Percentiles rank a stretch among this genome's conserved stretches.
Conservation (phyloP, 768 basidiomycete genomes). For the Termitomyces sp. region DNA sequence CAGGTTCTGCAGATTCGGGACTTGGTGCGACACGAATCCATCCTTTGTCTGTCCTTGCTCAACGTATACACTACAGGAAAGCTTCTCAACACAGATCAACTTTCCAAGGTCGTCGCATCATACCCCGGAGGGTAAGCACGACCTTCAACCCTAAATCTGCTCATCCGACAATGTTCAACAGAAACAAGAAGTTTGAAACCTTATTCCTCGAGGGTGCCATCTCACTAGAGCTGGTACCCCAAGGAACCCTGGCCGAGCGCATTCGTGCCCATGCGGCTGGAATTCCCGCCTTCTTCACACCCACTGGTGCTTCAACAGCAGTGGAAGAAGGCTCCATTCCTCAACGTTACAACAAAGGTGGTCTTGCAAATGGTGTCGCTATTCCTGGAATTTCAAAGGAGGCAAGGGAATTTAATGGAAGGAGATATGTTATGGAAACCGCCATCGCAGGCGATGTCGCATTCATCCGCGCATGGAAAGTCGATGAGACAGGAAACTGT, state of each 20-base stretch:
- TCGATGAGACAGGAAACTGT: constrained; percentile 85
- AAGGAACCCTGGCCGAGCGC: constrained; percentile 87
- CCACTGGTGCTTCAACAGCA: constrained; percentile 82
- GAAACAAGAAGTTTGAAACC: constrained; percentile 83
- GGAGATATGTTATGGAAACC: constrained; percentile 75
- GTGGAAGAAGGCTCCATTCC: constrained; percentile 78
- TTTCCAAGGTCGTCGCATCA: constrained; percentile 81
- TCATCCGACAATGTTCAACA: constrained; percentile 18
- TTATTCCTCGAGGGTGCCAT: constrained; percentile 78
- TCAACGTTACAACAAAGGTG: constrained; percentile 71
- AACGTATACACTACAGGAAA: constrained; percentile 42
- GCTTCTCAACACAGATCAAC: constrained; percentile 67
- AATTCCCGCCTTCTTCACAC: constrained; percentile 91
- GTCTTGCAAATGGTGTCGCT: constrained; percentile 62
- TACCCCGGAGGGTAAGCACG: constrained; percentile 75
- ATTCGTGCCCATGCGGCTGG: constrained; percentile 87
- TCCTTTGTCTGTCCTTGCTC: background rate
- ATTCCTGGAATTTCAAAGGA: constrained; percentile 76
- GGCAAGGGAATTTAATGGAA: constrained; percentile 69
- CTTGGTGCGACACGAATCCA: constrained; percentile 41
- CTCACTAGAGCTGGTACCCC: constrained; percentile 84
- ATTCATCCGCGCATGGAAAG: constrained; percentile 88
- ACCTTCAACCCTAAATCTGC: background rate
- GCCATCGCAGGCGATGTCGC: constrained; percentile 79
- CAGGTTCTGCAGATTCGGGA: constrained; percentile 64